Percentiles rank a stretch among this genome's conserved stretches.
phyloP scores from a whole-genome alignment of 805 yeast genomes.

The Debaryomyces hansenii region DNA sequence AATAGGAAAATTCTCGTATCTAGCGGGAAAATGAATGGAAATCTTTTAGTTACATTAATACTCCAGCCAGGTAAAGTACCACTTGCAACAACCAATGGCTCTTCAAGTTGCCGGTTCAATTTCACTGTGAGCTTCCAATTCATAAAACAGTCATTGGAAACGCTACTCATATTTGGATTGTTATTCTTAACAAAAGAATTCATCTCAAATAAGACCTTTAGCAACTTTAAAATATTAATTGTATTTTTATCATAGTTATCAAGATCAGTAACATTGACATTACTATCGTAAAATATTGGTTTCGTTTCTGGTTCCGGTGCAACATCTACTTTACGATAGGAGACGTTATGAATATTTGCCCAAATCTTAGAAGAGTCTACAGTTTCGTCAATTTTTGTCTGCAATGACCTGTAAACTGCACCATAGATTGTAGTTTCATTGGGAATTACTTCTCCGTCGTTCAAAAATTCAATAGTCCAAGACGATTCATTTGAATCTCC shows the following conservation, averaged over 20 bases:
- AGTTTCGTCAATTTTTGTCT: constrained; percentile 33
- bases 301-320: constrained; percentile 10
- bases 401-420: constrained; percentile 57
- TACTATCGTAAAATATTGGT: constrained; percentile 8
- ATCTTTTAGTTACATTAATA: constrained; percentile 66
- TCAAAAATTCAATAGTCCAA: constrained; percentile 50
- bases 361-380: constrained; percentile 56
- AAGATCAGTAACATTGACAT: constrained; percentile 16
- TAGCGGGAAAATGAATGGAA: constrained; percentile 81
- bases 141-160: constrained; percentile 44
- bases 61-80: constrained; percentile 88
- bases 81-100: constrained; percentile 83
- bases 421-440: constrained; percentile 74
- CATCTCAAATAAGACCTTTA: constrained; percentile 48
- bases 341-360: constrained; percentile 54
- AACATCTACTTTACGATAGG: constrained; percentile 38
- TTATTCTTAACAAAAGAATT: constrained; percentile 25
- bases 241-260: constrained; percentile 29
- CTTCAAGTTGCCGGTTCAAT: constrained; percentile 82
- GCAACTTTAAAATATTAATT: constrained; percentile 43
- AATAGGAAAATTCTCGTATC: constrained; percentile 76
- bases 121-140: constrained; percentile 86
- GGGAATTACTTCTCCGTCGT: constrained; percentile 59
- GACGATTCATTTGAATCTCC: constrained; percentile 5
- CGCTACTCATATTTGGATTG: constrained; percentile 17